Base-by-base conservation (phyloP, 2,329 filamentous ascomycete species). In the Arthroderma sp. region DNA sequence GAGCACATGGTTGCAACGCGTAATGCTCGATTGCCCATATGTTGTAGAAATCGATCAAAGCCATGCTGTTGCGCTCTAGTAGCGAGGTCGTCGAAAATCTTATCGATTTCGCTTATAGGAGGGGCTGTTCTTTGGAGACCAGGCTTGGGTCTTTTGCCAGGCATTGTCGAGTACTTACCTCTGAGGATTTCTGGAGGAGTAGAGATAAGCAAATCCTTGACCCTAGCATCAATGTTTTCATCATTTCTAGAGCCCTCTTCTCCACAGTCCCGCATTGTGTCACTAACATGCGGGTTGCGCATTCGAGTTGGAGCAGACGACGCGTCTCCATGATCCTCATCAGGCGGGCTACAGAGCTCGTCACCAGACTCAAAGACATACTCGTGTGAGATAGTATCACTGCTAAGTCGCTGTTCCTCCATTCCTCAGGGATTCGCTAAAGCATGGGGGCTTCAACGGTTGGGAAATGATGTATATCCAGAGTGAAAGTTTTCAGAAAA, bases 1-100 rank as follows among this genome's bases (percentile, higher is more conserved):
- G 83, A 87, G 57, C 83, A 88, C 67, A 87, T 77, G 0, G 84
- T 89, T 0, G 73, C 82, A 28, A 87, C 66, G 6, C 70, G 63
- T 28, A 82, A 52, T 4, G 65, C 55, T 5, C 65, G 56, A 2
- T 56, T 55, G 6, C 59, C 54, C 1, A 70, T 51, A 40, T 60
- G 51, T 2, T 56, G 29, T 1, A 70, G 36, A 1, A 66, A 58
- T 42, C 65, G 45, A 29, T 54, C 42, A 6, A 73, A 52, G 7
- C 59, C 51, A 50, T 58, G 47, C 44, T 56, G 15, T 33, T 58
- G 39, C 52, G 63, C 67, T 38, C 62, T 68, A 0, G 50, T 44
- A 0, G 68, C 63, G 34, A 78, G 66, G 29, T 73, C 64, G 1
- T 53, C 53, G 45, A 80, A 73, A 6, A 75, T 74, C 1, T 70